These are phyloP conservation scores for Beta vulgaris DNA, from an alignment of 148 eudicot species.

Conservation along the genomic window DNA sequence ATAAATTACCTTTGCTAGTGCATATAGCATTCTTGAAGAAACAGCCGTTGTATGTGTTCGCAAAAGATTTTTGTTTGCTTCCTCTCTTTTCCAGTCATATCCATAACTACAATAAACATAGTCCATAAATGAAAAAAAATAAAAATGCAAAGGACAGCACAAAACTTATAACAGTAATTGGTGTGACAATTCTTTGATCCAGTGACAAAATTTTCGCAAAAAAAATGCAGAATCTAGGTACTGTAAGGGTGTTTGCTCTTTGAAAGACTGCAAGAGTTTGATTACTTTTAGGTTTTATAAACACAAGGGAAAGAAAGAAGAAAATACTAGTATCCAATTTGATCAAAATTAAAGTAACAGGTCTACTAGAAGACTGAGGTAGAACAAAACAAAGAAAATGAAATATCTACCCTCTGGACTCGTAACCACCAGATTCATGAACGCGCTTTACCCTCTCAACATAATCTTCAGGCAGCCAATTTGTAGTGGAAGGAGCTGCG, in stretches of 20 bases:
- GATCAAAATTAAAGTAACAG: not conserved
- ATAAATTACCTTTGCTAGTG: slow-evolving; percentile 67
- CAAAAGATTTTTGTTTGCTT: slow-evolving; percentile 83
- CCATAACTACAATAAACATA: slow-evolving; percentile 54
- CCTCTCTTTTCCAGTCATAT: slow-evolving; percentile 93
- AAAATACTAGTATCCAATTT: too few relatives aligned
- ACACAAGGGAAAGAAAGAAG: too few relatives aligned
- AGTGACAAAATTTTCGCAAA: not conserved
- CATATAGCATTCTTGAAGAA: slow-evolving; percentile 92
- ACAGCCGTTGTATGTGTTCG: slow-evolving; percentile 99
- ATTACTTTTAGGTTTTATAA: too few relatives aligned
- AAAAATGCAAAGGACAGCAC: not conserved
- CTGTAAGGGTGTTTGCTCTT: too few relatives aligned
- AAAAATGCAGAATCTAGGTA: not conserved
- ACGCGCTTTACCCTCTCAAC: slow-evolving; percentile 77
- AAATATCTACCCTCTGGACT: slow-evolving; percentile 76
- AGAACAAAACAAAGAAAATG: not conserved
- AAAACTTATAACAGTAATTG: not conserved
- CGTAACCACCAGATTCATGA: slow-evolving; percentile 93
- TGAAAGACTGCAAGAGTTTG: not conserved
- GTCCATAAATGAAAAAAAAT: not conserved
- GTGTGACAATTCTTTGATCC: not conserved
- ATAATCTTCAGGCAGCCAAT: slow-evolving; percentile 81
- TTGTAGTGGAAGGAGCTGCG: slow-evolving; percentile 81
- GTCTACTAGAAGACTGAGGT: not conserved